A percentile compares a stretch with the other conserved stretches of the same genome.
phyloP scores from a whole-genome alignment of 371 early-diverging fungal species.

The Circinella minor region DNA sequence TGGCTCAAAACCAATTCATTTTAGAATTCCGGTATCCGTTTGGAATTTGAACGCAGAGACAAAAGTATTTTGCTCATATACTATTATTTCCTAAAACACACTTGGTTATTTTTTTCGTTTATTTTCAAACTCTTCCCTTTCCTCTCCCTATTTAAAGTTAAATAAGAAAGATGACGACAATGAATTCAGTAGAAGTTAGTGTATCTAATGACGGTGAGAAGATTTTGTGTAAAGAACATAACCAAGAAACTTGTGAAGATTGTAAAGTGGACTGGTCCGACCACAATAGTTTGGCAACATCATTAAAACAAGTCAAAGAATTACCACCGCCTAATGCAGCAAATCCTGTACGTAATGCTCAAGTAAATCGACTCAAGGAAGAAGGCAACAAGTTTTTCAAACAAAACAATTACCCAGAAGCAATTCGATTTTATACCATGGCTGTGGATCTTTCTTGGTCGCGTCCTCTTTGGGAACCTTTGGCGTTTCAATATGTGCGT shows the following conservation, averaged over 20 bases:
- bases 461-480: constrained; percentile 82
- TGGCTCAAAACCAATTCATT: no score
- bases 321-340: constrained; percentile 73
- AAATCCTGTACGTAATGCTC: constrained; percentile 67
- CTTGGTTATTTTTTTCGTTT: no score
- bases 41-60: no score
- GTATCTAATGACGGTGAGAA: constrained; percentile 40
- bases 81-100: no score
- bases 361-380: constrained; percentile 71
- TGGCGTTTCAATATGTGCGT: constrained; percentile 60
- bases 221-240: constrained; percentile 55
- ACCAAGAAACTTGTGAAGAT: constrained; percentile 46
- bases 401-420: constrained; percentile 65
- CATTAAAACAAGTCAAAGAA: constrained; percentile 55
- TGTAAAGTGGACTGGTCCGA: constrained; percentile 56
- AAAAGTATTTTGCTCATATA: no score
- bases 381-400: constrained; percentile 80
- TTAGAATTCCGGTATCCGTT: no score
- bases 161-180: constrained; percentile 2
- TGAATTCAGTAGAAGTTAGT: constrained; percentile 18
- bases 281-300: constrained; percentile 58
- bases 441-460: constrained; percentile 73
- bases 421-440: constrained; percentile 74
- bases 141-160: not conserved
- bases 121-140: not conserved